Evolutionary conservation across 148 eudicot genomes (phyloP).

Genomic region (Nyssa sinensis): DNA sequence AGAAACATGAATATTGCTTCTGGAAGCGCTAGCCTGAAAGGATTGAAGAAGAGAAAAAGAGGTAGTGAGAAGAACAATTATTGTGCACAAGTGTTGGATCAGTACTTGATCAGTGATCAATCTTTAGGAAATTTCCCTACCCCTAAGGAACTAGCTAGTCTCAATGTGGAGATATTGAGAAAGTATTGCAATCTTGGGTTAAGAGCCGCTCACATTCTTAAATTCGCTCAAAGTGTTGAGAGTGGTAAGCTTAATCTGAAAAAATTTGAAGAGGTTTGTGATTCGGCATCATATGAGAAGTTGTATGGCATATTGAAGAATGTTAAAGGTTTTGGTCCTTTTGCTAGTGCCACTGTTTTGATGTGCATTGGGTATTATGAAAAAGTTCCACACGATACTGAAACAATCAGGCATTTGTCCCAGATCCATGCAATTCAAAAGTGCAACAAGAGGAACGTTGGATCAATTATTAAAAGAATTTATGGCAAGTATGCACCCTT

Average conservation of each 20-base stretch:
- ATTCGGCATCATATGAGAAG: not conserved
- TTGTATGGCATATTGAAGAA: constrained; percentile 12
- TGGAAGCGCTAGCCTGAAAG: not conserved
- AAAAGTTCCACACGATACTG: constrained; percentile 41
- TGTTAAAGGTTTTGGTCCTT: constrained; percentile 42
- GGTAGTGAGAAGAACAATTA: no score
- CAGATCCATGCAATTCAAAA: constrained; percentile 28
- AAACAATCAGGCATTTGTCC: constrained; percentile 36
- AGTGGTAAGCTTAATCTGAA: constrained; percentile 11
- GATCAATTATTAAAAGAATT: constrained; percentile 15
- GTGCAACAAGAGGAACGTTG: constrained; percentile 1
- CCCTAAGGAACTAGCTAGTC: constrained; percentile 19
- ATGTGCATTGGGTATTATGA: constrained; percentile 51
- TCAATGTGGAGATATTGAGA: constrained; percentile 8
- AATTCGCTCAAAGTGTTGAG: constrained; percentile 21
- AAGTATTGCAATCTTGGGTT: constrained; percentile 33
- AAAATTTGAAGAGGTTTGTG: not conserved
- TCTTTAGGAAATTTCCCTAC: constrained; percentile 30
- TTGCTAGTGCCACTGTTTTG: constrained; percentile 32
- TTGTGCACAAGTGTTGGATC: no score
- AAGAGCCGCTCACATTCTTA: constrained; percentile 27
- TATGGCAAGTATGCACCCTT: constrained; percentile 48
- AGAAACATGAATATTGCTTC: no score
- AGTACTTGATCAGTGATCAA: no score
- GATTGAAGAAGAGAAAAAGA: not conserved